phyloP scores from a whole-genome alignment of 1,139 yeast species.

The Blastobotrys niveus region DNA sequence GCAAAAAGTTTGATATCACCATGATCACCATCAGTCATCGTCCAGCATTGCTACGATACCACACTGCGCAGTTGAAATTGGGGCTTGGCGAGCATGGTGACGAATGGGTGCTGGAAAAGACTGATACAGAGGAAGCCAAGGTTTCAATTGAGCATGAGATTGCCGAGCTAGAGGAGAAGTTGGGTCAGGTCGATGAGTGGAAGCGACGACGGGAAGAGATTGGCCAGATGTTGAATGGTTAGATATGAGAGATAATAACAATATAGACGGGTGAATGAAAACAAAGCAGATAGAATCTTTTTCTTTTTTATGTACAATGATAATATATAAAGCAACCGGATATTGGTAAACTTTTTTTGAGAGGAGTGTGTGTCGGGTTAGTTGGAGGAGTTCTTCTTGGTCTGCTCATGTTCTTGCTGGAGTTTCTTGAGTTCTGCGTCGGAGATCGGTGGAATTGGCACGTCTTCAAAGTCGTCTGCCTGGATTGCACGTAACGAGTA shows the following conservation, averaged over 20 bases:
- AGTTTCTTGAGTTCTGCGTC: conserved; percentile 70
- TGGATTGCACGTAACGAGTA: conserved; percentile 70
- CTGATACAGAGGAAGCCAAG: conserved; percentile 29
- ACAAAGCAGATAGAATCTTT: not conserved
- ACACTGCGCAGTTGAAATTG: conserved; percentile 56
- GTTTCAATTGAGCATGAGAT: conserved; percentile 36
- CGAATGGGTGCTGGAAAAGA: conserved; percentile 41
- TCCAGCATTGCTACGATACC: conserved; percentile 79
- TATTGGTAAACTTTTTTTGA: not conserved
- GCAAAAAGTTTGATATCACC: conserved; percentile 66
- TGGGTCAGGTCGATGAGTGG: conserved; percentile 32
- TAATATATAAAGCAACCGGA: not conserved
- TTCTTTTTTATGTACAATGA: not conserved
- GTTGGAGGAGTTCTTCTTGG: too few species aligned
- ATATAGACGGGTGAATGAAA: not conserved
- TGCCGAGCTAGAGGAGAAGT: conserved; percentile 27
- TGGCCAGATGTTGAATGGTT: conserved; percentile 22
- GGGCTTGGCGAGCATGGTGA: conserved; percentile 54
- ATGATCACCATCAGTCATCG: conserved; percentile 82
- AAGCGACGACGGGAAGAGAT: conserved; percentile 33
- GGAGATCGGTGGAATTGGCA: conserved; percentile 87
- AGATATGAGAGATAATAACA: not conserved
- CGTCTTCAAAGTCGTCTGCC: conserved; percentile 79
- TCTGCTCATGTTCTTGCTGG: conserved; percentile 24
- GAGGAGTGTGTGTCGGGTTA: too few species aligned